A percentile compares a stretch with the other conserved stretches of the same genome.
Conservation (phyloP, 2,329 filamentous ascomycete species). For the Penicillium sp. region DNA sequence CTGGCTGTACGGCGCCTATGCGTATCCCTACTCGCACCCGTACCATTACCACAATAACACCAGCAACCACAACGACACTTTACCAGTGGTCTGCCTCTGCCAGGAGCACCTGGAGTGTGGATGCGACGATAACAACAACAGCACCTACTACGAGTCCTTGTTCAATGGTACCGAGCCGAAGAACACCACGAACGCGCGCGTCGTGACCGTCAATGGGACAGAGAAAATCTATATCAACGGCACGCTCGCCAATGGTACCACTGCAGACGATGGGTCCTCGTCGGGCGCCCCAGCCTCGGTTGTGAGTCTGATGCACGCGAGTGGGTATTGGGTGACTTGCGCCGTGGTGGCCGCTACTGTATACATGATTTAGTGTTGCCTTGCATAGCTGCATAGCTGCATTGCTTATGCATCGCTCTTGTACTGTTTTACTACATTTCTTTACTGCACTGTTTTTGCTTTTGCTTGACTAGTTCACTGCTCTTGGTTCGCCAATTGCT, state of each 20-base stretch:
- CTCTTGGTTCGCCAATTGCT: too few relatives aligned
- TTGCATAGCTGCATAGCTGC: too few relatives aligned
- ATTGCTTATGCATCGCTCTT: background rate
- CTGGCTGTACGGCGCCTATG: slow-evolving; percentile 61
- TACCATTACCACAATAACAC: slow-evolving; percentile 54
- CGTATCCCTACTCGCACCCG: slow-evolving; percentile 57
- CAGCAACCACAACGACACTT: slow-evolving; percentile 51
- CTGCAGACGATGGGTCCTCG: slow-evolving; percentile 33
- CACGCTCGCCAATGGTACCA: slow-evolving; percentile 50
- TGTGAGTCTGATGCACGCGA: slow-evolving; percentile 33
- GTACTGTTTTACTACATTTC: background rate
- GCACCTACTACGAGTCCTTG: slow-evolving; percentile 47
- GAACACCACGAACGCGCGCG: slow-evolving; percentile 45
- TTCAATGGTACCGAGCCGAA: slow-evolving; percentile 45
- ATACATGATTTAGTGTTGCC: slow-evolving; percentile 35
- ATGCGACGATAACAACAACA: slow-evolving; percentile 57
- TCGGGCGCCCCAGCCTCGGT: slow-evolving; percentile 23
- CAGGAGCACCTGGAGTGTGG: slow-evolving; percentile 59
- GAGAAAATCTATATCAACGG: slow-evolving; percentile 53
- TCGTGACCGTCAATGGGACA: slow-evolving; percentile 48
- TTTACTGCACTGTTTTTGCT: background rate
- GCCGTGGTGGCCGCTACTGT: slow-evolving; percentile 41
- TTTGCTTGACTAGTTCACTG: background rate
- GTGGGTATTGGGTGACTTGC: slow-evolving; percentile 49
- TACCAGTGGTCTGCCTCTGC: slow-evolving; percentile 63